Conservation (phyloP, 2,329 filamentous ascomycete species). For the Aspergillus ibericus region DNA sequence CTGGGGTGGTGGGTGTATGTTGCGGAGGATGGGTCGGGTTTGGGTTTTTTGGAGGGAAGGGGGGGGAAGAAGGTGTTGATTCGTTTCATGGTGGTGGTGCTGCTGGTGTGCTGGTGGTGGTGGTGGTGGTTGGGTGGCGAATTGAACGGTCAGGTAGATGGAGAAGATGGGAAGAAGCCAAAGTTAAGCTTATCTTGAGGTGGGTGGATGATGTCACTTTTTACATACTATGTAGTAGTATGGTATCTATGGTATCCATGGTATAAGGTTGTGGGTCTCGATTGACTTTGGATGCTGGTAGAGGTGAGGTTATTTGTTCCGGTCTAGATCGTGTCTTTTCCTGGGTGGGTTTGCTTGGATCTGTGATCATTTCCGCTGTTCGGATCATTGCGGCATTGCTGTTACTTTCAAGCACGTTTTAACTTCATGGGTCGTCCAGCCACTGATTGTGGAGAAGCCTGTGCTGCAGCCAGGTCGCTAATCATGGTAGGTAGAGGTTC, state of each 20-base stretch:
- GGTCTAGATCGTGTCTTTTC: not conserved
- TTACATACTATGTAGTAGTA: no score
- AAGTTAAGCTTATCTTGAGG: not conserved
- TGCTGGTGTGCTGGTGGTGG: no score
- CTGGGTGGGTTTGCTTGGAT: not conserved
- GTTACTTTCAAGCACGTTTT: no score
- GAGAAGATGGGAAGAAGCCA: not conserved
- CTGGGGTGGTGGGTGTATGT: slow-evolving; percentile 46
- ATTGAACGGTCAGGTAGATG: not conserved
- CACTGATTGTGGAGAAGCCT: no score
- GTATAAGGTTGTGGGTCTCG: not conserved
- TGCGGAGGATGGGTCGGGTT: not conserved
- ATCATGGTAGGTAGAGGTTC: no score
- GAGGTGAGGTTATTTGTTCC: not conserved
- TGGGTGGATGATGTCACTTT: not conserved
- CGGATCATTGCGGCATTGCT: no score
- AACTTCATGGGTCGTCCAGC: no score
- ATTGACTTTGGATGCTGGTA: not conserved
- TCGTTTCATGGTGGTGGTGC: slow-evolving; percentile 49
- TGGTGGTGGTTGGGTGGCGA: not conserved
- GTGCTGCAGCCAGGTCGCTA: no score
- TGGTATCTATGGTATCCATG: no score
- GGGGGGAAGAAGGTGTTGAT: slow-evolving; percentile 70
- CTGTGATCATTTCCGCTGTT: no score
- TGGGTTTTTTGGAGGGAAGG: slow-evolving; percentile 39